A percentile compares a stretch with the other conserved stretches of the same genome.
These are phyloP conservation scores for Melaleuca quinquenervia DNA, from an alignment of 345 rosid species.

Conservation along the genomic window DNA sequence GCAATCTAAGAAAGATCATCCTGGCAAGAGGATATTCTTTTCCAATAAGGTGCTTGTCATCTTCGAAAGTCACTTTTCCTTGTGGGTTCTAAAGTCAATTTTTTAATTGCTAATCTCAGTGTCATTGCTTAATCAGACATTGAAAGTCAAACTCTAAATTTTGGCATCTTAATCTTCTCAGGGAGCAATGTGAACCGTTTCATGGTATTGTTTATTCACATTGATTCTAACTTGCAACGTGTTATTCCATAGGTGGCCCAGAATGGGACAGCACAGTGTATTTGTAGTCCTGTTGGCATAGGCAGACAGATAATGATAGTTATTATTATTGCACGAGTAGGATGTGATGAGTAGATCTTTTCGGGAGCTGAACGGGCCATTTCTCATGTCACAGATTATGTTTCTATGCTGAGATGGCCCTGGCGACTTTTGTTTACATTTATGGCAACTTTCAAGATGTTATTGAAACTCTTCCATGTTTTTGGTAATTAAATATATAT, in stretches of 20 bases:
- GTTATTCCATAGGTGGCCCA: neutral
- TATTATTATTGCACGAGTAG: neutral
- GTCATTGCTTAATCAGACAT: neutral
- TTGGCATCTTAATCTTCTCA: neutral
- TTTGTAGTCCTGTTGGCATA: neutral
- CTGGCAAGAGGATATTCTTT: conserved; percentile 67
- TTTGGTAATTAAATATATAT: neutral
- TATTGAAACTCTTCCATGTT: neutral
- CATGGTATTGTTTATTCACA: neutral
- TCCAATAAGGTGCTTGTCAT: conserved; percentile 52
- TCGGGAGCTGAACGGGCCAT: neutral
- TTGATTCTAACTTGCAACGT: neutral
- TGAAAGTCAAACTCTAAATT: neutral
- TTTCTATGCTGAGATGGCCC: neutral
- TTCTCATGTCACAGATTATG: neutral
- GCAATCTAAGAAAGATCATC: conserved; percentile 58
- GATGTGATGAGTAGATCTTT: neutral
- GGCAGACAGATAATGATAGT: neutral
- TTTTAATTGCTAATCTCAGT: neutral
- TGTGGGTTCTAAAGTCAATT: neutral
- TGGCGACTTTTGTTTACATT: neutral
- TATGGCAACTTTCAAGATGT: neutral
- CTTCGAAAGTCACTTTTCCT: neutral
- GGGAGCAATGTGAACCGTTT: neutral
- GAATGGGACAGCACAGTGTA: neutral